Conservation (phyloP, 2,329 filamentous ascomycete species). For the Fusarium luffae region DNA sequence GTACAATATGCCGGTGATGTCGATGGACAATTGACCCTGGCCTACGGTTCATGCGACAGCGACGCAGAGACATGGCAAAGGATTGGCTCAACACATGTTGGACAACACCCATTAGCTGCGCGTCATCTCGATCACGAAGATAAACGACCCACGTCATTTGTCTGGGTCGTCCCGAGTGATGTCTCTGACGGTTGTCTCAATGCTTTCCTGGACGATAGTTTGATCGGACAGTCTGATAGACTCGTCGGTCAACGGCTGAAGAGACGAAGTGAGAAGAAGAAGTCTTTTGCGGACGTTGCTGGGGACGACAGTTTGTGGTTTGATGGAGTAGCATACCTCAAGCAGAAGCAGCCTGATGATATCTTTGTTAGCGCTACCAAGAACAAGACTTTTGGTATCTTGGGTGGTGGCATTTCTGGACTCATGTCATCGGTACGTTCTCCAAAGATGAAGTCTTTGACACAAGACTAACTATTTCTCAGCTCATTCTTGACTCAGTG, state of each 20-base stretch:
- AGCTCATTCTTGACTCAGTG: slow-evolving; percentile 55
- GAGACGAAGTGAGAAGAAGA: neutral
- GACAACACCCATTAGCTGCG: slow-evolving; percentile 32
- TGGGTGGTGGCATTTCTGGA: slow-evolving; percentile 54
- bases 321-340: slow-evolving; percentile 42
- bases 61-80: slow-evolving; percentile 17
- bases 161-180: slow-evolving; percentile 32
- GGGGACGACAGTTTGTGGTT: slow-evolving; percentile 30
- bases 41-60: slow-evolving; percentile 33
- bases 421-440: slow-evolving; percentile 3
- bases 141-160: slow-evolving; percentile 33
- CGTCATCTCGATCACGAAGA: slow-evolving; percentile 35
- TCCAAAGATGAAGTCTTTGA: rapidly evolving
- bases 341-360: slow-evolving; percentile 42
- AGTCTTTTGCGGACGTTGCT: slow-evolving; percentile 13
- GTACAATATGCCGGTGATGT: slow-evolving; percentile 34
- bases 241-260: slow-evolving; percentile 3
- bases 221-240: slow-evolving; percentile 32
- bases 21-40: slow-evolving; percentile 33
- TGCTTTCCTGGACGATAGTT: slow-evolving; percentile 36
- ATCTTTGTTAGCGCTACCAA: slow-evolving; percentile 38
- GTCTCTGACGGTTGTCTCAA: slow-evolving; percentile 30
- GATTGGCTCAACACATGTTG: slow-evolving; percentile 41
- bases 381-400: slow-evolving; percentile 45
- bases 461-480: neutral